Percentiles rank a stretch among this genome's conserved stretches.
phyloP scores from a whole-genome alignment of 352 stramenopile genomes.

The Phytophthora hybrid region DNA sequence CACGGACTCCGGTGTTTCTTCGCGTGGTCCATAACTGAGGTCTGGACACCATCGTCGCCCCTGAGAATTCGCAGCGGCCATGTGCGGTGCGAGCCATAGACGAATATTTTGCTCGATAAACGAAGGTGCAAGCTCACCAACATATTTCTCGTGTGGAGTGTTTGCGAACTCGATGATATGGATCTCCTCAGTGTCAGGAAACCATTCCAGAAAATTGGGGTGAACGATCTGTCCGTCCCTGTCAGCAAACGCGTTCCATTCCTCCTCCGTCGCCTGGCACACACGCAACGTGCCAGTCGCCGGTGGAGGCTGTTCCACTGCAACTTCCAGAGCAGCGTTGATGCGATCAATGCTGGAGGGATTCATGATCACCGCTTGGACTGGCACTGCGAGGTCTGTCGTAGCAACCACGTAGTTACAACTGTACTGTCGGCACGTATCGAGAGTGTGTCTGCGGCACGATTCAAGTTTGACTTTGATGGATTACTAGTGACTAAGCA shows the following conservation, averaged over 20 bases:
- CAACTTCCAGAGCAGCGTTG: slow-evolving; percentile 50
- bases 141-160: slow-evolving; percentile 33
- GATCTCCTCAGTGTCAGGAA: slow-evolving; percentile 43
- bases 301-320: slow-evolving; percentile 43
- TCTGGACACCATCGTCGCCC: slow-evolving; percentile 39
- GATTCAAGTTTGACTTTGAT: too few species aligned
- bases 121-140: slow-evolving; percentile 17
- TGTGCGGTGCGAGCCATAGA: slow-evolving; percentile 24
- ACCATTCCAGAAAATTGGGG: slow-evolving; percentile 49
- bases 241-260: slow-evolving; percentile 52
- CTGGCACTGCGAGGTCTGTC: too few species aligned
- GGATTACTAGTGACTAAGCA: too few species aligned
- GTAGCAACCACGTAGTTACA: too few species aligned
- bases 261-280: slow-evolving; percentile 48
- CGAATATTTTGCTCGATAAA: slow-evolving; percentile 13
- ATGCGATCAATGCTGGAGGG: slow-evolving; percentile 48
- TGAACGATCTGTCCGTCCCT: slow-evolving; percentile 33
- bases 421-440: too few species aligned
- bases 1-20: slow-evolving; percentile 37
- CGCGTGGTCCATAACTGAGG: slow-evolving; percentile 43
- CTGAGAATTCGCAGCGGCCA: slow-evolving; percentile 38
- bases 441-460: too few species aligned
- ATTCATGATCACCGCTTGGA: slow-evolving; percentile 9
- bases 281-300: slow-evolving; percentile 36
- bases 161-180: slow-evolving; percentile 51